phyloP scores from a whole-genome alignment of 2,329 filamentous ascomycete genomes.

The Didymella exigua region DNA sequence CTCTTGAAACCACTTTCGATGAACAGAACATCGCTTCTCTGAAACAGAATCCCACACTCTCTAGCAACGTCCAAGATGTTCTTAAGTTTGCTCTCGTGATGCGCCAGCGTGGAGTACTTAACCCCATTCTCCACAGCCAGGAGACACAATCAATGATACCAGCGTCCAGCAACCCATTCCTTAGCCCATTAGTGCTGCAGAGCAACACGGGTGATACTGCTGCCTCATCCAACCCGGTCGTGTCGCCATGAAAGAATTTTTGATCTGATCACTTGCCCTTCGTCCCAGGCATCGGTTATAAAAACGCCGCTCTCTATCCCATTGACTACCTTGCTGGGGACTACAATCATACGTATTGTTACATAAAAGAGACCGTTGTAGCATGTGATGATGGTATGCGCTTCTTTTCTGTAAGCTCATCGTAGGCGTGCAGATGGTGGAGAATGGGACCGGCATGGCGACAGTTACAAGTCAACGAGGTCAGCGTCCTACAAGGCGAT shows the following conservation, averaged over 20 bases:
- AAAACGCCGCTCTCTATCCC: slow-evolving; percentile 2
- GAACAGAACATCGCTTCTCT: slow-evolving; percentile 29
- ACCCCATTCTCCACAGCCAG: slow-evolving; percentile 25
- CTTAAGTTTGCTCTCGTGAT: slow-evolving; percentile 17
- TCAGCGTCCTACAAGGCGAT: neutral
- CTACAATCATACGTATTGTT: slow-evolving; percentile 2
- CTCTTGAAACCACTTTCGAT: slow-evolving; percentile 25
- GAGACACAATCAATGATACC: slow-evolving; percentile 25
- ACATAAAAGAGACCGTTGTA: slow-evolving; percentile 43
- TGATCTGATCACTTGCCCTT: slow-evolving; percentile 9
- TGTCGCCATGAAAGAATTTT: slow-evolving; percentile 29
- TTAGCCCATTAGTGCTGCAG: slow-evolving; percentile 26
- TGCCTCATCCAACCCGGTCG: slow-evolving; percentile 22
- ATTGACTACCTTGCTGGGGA: slow-evolving; percentile 5
- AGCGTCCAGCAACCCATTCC: slow-evolving; percentile 27
- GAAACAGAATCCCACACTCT: slow-evolving; percentile 20
- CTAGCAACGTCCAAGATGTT: slow-evolving; percentile 18
- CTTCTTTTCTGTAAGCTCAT: slow-evolving; percentile 55
- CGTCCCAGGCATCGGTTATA: slow-evolving; percentile 16
- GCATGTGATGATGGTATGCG: slow-evolving; percentile 57
- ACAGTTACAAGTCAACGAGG: neutral
- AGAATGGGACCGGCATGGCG: slow-evolving; percentile 8
- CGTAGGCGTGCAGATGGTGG: slow-evolving; percentile 39
- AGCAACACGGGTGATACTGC: slow-evolving; percentile 22
- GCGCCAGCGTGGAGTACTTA: slow-evolving; percentile 15